Base-by-base conservation (phyloP, 371 early-diverging fungal genomes). In the Mucor indicus region DNA sequence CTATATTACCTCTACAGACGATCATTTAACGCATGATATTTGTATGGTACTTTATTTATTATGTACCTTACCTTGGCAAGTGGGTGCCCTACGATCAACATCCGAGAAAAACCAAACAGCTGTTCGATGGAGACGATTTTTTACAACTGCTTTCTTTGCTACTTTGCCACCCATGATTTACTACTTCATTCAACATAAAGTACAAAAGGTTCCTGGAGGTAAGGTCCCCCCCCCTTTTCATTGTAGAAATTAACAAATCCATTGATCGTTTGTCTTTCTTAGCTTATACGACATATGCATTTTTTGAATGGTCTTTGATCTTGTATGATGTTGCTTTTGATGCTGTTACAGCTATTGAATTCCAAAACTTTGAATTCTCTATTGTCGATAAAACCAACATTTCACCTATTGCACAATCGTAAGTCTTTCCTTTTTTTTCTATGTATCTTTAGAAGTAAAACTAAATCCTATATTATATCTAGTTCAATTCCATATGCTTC, bases 231-330 rank as follows among this genome's bases (percentile, higher is more conserved):
- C 19, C 11, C 19, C 23, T 19, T 17, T n/a, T 20, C 21, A 36
- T 37, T 22, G 30, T 48, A 40, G 38, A n/a, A n/a, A n/a, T n/a
- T n/a, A n/a, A n/a, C n/a, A n/a, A n/a, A n/a, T n/a, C n/a, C n/a
- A n/a, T n/a, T n/a, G n/a, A n/a, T n/a, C n/a, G n/a, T n/a, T n/a
- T n/a, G n/a, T n/a, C 11, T 15, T 15, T 9, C 11, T 33, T 62
- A 78, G 91, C 90, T 10, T 89, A 91, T 53, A 85, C 88, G 7
- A 80, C 72, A 19, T 91, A 91, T 53, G 87, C 90, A 24, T 85
- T 87, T 69, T 89, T 87, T 58, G 91, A 91, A 55, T 91, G 90
- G 91, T 78, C 85, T 11, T 64, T 91, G 27, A 89, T 91, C 40
- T 31, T 86, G 9, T 85, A 87, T 46, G 91, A 91, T 55, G 81